phyloP scores from a whole-genome alignment of 2,329 filamentous ascomycete genomes.

The Epichloe typhina region DNA sequence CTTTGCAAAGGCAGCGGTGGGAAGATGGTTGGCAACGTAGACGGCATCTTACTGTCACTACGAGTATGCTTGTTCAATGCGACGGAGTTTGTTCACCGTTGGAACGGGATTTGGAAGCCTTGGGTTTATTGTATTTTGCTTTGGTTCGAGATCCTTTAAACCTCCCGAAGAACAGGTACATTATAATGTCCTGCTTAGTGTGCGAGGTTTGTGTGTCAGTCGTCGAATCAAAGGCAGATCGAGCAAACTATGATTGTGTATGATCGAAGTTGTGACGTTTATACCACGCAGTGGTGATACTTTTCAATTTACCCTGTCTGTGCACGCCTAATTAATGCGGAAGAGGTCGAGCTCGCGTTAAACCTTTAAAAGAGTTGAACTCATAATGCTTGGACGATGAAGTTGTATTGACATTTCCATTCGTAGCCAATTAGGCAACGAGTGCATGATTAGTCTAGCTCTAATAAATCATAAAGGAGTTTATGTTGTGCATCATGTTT shows the following conservation, averaged over 20 bases:
- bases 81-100: conserved; percentile 23
- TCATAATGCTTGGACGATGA: too few relatives aligned
- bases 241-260: conserved; percentile 20
- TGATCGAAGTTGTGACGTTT: conserved; percentile 33
- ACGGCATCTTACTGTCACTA: conserved; percentile 4
- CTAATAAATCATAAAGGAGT: too few relatives aligned
- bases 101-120: conserved; percentile 7
- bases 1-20: neutral
- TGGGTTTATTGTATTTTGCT: conserved; percentile 13
- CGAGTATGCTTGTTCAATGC: conserved; percentile 20
- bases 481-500: too few relatives aligned
- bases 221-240: neutral
- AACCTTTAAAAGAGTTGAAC: too few relatives aligned
- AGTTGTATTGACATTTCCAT: too few relatives aligned
- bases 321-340: too few relatives aligned
- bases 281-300: conserved; percentile 28
- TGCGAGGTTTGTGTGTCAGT: neutral
- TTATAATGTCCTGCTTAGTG: neutral
- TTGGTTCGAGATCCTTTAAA: conserved; percentile 11
- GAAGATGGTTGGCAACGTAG: neutral
- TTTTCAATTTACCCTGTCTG: neutral
- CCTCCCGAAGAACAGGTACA: neutral
- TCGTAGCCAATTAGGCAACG: too few relatives aligned
- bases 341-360: too few relatives aligned
- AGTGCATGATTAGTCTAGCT: too few relatives aligned